Conservation (phyloP, 139 green algal genomes). For the Asterochloris erici region DNA sequence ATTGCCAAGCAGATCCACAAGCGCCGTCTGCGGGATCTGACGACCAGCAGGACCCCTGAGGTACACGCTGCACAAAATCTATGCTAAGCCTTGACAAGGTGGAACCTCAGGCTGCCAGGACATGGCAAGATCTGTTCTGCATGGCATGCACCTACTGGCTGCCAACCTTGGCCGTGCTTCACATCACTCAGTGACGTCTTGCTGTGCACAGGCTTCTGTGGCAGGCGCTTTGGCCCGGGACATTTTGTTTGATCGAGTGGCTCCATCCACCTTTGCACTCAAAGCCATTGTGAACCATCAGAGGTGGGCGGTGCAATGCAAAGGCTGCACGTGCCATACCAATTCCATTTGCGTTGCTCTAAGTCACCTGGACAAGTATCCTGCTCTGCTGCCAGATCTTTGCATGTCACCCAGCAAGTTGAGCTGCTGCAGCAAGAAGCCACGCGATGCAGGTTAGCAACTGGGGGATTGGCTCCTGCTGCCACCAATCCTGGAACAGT, state of each 20-base stretch:
- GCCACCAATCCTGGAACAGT: too few relatives aligned
- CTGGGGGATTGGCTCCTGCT: too few relatives aligned
- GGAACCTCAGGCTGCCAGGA: not conserved
- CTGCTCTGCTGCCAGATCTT: too few relatives aligned
- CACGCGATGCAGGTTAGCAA: too few relatives aligned
- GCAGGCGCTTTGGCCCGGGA: constrained; percentile 73
- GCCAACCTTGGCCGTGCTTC: not conserved
- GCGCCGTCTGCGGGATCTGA: constrained; percentile 75
- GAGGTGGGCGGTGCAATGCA: constrained; percentile 1
- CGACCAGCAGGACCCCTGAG: constrained; percentile 50
- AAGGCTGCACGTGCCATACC: too few relatives aligned
- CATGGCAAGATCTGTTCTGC: not conserved
- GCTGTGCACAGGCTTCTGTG: constrained; percentile 47
- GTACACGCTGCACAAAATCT: not conserved
- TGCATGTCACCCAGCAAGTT: too few relatives aligned
- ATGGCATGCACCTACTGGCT: not conserved
- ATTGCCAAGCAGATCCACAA: constrained; percentile 74
- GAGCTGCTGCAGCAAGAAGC: too few relatives aligned
- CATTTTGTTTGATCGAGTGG: constrained; percentile 72
- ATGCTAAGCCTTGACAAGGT: not conserved
- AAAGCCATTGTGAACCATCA: constrained; percentile 24
- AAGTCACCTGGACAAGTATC: too few relatives aligned
- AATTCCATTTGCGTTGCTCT: too few relatives aligned
- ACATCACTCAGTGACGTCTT: not conserved
- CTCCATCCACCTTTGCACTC: constrained; percentile 76